phyloP scores from a whole-genome alignment of 441 rosid species.

The Pelargonium hybrid region DNA sequence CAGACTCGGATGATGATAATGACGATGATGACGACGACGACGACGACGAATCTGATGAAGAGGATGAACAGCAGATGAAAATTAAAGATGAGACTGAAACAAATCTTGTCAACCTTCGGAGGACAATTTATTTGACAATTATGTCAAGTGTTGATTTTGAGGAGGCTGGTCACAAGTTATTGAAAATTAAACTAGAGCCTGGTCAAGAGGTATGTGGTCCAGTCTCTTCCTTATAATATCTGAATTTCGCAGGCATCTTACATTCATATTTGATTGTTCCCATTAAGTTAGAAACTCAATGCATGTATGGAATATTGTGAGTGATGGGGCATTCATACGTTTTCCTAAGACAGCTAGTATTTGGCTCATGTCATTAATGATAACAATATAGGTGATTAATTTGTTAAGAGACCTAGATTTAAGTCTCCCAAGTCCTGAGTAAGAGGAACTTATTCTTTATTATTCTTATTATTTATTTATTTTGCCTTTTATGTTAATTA shows the following conservation, averaged over 20 bases:
- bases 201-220: slow-evolving; percentile 72
- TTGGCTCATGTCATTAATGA: background rate
- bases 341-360: background rate
- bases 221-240: background rate
- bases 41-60: slow-evolving; percentile 56
- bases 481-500: no score
- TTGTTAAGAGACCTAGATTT: no score
- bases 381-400: no score
- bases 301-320: background rate
- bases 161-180: slow-evolving; percentile 91
- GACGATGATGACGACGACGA: slow-evolving; percentile 32
- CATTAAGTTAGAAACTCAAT: background rate
- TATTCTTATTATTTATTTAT: no score
- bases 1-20: slow-evolving; percentile 46
- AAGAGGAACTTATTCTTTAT: no score
- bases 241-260: background rate
- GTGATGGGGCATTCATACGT: background rate
- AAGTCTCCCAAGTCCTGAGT: no score
- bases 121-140: slow-evolving; percentile 86
- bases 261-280: background rate
- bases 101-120: slow-evolving; percentile 77
- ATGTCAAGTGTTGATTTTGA: slow-evolving; percentile 98
- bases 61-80: slow-evolving; percentile 59
- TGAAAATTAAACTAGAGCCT: slow-evolving; percentile 84
- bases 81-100: slow-evolving; percentile 91